Conservation (phyloP, 2,329 filamentous ascomycete species). For the Xylogone sp. region DNA sequence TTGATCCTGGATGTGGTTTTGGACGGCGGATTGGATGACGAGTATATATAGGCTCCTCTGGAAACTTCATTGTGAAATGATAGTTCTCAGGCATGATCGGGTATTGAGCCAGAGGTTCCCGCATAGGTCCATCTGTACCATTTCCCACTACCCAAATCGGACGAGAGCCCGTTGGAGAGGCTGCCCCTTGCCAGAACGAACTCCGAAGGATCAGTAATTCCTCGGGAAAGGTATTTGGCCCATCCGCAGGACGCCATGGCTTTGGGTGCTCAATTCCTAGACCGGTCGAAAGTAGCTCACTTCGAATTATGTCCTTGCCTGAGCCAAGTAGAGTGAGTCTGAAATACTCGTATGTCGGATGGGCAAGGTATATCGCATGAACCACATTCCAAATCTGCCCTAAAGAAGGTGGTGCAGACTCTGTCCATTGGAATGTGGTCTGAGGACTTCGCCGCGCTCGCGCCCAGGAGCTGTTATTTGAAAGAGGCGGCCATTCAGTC, state of each 20-base stretch:
- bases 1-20: conserved; percentile 66
- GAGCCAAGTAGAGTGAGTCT: conserved; percentile 29
- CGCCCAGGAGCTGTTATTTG: conserved; percentile 36
- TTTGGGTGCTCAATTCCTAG: conserved; percentile 15
- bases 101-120: conserved; percentile 32
- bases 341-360: conserved; percentile 29
- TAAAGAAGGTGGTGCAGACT: conserved; percentile 24
- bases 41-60: conserved; percentile 37
- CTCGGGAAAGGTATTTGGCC: conserved; percentile 15
- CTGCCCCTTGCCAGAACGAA: conserved; percentile 69
- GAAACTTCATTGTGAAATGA: conserved; percentile 35
- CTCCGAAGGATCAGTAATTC: conserved; percentile 47
- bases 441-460: conserved; percentile 26
- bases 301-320: conserved; percentile 20
- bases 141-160: conserved; percentile 47
- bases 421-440: conserved; percentile 30
- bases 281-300: conserved; percentile 27
- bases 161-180: conserved; percentile 62
- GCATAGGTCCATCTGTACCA: conserved; percentile 31
- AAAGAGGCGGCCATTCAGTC: conserved; percentile 16
- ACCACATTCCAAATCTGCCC: conserved; percentile 35
- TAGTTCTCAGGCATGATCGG: conserved; percentile 38
- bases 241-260: conserved; percentile 5
- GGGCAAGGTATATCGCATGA: conserved; percentile 31
- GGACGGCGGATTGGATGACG: conserved; percentile 68